phyloP scores from a whole-genome alignment of 2,329 filamentous ascomycete species.

The Botrytis hyacinthi region DNA sequence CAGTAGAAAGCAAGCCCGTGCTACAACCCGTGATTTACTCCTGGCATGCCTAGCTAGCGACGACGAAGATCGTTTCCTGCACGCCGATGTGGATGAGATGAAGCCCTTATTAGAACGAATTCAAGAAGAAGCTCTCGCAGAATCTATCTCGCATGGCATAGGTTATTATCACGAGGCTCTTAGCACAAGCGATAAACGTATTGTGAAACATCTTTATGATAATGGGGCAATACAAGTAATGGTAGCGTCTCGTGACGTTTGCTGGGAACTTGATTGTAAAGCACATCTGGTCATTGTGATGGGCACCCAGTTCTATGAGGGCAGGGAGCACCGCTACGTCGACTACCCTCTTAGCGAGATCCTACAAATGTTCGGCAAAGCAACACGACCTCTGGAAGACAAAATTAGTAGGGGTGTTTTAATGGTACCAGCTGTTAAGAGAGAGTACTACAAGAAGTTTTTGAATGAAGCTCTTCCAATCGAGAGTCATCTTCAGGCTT shows the following conservation, averaged over 20 bases:
- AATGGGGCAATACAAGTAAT: constrained; percentile 71
- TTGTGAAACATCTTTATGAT: constrained; percentile 86
- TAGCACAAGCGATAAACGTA: constrained; percentile 83
- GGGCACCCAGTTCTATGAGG: constrained; percentile 97
- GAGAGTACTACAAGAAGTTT: constrained; percentile 99
- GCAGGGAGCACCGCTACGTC: constrained; percentile 92
- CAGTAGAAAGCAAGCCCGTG: constrained; percentile 86
- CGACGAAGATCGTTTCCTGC: constrained; percentile 89
- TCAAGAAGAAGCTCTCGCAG: constrained; percentile 81
- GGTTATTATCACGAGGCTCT: constrained; percentile 97
- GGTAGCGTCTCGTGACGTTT: constrained; percentile 80
- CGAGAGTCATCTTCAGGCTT: constrained; percentile 88
- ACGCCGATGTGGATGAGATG: constrained; percentile 79
- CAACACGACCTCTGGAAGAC: constrained; percentile 74
- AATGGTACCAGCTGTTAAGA: constrained; percentile 91
- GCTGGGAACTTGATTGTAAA: constrained; percentile 87
- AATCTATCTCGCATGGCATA: constrained; percentile 88
- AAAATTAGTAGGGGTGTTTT: constrained; percentile 86
- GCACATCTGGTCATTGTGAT: constrained; percentile 94
- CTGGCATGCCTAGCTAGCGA: constrained; percentile 86
- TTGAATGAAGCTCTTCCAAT: constrained; percentile 92
- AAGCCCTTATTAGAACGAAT: constrained; percentile 77
- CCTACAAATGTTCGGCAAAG: constrained; percentile 96
- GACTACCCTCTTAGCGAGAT: constrained; percentile 95
- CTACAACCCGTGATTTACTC: constrained; percentile 81